Conservation (phyloP, 495 filamentous ascomycete genomes). For the Talaromyces borbonicus region DNA sequence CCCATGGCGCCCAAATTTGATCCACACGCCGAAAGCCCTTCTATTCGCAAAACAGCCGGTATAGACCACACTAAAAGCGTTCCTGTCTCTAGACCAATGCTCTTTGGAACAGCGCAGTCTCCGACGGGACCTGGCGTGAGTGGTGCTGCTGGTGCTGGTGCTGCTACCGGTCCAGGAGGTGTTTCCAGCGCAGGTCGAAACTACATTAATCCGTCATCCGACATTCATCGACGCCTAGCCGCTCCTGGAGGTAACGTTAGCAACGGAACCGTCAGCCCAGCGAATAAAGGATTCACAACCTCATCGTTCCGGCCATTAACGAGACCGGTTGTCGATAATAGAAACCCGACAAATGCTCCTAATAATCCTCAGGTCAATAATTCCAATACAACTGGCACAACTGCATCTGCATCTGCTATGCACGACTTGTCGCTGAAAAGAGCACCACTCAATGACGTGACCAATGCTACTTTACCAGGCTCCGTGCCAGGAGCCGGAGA, state of each 20-base stretch:
- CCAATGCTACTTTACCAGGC: conserved; percentile 27
- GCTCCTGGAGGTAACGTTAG: conserved; percentile 46
- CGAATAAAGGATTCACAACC: conserved; percentile 27
- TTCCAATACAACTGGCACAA: background rate
- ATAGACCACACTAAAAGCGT: conserved; percentile 69
- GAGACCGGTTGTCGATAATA: conserved; percentile 27
- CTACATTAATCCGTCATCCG: conserved; percentile 61
- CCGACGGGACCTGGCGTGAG: conserved; percentile 9
- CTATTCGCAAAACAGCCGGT: conserved; percentile 82
- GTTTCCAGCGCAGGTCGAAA: conserved; percentile 30
- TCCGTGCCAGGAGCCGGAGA: conserved; percentile 17
- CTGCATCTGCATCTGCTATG: background rate
- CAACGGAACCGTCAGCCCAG: conserved; percentile 24
- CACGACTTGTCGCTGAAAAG: conserved; percentile 20
- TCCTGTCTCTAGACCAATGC: conserved; percentile 45
- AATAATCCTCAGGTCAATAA: background rate
- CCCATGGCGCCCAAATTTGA: conserved; percentile 57
- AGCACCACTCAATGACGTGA: conserved; percentile 42
- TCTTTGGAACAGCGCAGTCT: conserved; percentile 20
- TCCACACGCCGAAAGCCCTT: conserved; percentile 72
- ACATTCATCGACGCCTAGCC: conserved; percentile 61
- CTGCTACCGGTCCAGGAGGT: too few relatives aligned
- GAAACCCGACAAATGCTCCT: conserved; percentile 11
- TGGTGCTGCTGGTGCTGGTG: conserved; percentile 4
- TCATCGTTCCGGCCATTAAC: conserved; percentile 37